Base-by-base conservation (phyloP, 352 stramenopile species). In the Globisporangium paddicum region DNA sequence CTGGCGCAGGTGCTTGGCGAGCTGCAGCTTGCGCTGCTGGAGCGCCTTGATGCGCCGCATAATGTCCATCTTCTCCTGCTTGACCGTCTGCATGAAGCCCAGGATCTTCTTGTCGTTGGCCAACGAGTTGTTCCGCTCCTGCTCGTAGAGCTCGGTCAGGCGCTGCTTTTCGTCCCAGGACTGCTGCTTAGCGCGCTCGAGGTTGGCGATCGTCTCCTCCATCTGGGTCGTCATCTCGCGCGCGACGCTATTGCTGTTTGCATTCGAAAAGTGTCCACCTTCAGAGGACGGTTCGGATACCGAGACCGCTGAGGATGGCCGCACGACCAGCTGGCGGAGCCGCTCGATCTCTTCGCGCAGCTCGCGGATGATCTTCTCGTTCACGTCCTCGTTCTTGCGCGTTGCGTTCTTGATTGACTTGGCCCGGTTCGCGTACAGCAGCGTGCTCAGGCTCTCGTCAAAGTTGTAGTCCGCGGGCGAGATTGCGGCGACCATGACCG, bases 401-500 rank as follows among this genome's bases (percentile, higher is more conserved):
- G 87, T 83, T 32, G 70, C 79, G 47, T 97, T 97, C 69, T 96
- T 93, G 62, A 98, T 97, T 6, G 73, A 80, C 69, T 97, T 98
- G 34, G 93, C 94, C 9, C 94, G 86, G 53, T 91, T 92, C 5
- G 89, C 95, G 69, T 98, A 99, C 45, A 97, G 73, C 7, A 98
- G 75, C 7, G 95, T 98, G 48, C 89, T 89, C 26, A 98, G 63
- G 30, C 82, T 97, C 61, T 99, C 96, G 34, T 98, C 90, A 37
- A 86, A 78, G 68, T 98, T 98, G 58, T 95, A 85, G 50, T 98
- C 89, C 1, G 92, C 90, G 0, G 95, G 90, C 6, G 80, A 95
- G 38, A 98, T 90, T 21, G 91, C 93, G 21, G 94, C 94, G 25
- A 98, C 76, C 89, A 98, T 97, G n/a, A 98, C 82, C 6, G 95